Evolutionary conservation across 2,329 filamentous ascomycete genomes (phyloP).

Genomic region (Rhytidhysteron rufulum): DNA sequence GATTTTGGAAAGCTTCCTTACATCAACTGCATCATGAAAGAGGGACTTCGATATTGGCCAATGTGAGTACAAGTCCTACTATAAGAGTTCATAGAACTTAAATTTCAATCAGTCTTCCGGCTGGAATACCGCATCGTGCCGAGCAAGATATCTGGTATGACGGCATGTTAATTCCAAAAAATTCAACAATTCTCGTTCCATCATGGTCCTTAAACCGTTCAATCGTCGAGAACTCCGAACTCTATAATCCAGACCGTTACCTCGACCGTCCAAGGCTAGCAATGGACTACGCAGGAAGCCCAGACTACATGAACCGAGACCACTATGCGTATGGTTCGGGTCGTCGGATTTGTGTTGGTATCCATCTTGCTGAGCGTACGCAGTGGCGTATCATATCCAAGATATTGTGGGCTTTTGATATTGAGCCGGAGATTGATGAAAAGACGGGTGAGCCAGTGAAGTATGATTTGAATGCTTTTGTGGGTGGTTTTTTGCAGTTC

Average conservation of each 20-base stretch:
- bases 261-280: conserved; percentile 28
- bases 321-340: conserved; percentile 44
- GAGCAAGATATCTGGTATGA: conserved; percentile 25
- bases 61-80: conserved; percentile 16
- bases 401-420: conserved; percentile 51
- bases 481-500: conserved; percentile 32
- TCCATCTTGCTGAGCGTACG: conserved; percentile 52
- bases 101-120: conserved; percentile 5
- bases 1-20: conserved; percentile 26
- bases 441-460: conserved; percentile 24
- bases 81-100: neutral
- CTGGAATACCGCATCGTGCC: conserved; percentile 16
- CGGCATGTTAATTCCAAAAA: conserved; percentile 27
- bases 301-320: conserved; percentile 35
- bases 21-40: conserved; percentile 28
- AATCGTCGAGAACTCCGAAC: conserved; percentile 14
- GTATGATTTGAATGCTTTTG: conserved; percentile 25
- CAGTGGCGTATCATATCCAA: conserved; percentile 37
- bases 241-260: conserved; percentile 36
- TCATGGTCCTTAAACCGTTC: conserved; percentile 17
- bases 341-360: conserved; percentile 47
- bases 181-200: conserved; percentile 26
- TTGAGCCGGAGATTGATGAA: conserved; percentile 23
- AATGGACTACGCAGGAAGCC: conserved; percentile 31
- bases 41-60: conserved; percentile 19